Evolutionary conservation across 352 stramenopile genomes (phyloP).

Genomic region (Globisporangium takayamanum): DNA sequence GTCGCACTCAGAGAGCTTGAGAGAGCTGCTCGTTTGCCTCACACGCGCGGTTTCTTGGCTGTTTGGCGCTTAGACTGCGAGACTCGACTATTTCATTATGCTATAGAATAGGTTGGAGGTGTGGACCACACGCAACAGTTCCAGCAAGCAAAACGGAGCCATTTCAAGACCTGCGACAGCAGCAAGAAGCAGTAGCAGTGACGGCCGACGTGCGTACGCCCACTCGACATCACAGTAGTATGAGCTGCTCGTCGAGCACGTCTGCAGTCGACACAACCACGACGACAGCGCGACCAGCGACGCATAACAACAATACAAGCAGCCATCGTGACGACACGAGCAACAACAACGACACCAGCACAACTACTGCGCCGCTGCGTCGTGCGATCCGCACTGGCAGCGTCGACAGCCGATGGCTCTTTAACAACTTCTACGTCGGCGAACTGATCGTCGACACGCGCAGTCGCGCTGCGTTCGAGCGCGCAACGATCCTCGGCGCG

Average conservation of each 20-base stretch:
- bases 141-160: too few species aligned
- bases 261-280: not conserved
- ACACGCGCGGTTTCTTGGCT: too few species aligned
- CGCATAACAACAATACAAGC: conserved; percentile 3
- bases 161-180: too few species aligned
- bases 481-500: conserved; percentile 39
- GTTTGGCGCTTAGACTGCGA: too few species aligned
- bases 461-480: conserved; percentile 17
- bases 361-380: not conserved
- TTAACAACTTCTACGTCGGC: conserved; percentile 67
- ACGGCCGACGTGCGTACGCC: too few species aligned
- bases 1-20: too few species aligned
- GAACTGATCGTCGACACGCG: conserved; percentile 58
- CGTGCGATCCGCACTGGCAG: conserved; percentile 15
- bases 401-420: conserved; percentile 61
- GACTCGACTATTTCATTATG: too few species aligned
- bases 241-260: conserved; percentile 4
- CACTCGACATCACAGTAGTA: too few species aligned
- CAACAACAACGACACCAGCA: not conserved
- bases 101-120: too few species aligned
- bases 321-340: not conserved
- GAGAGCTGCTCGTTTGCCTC: too few species aligned
- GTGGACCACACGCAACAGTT: too few species aligned
- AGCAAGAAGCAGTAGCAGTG: too few species aligned
- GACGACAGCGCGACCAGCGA: not conserved